Conservation (phyloP, 441 rosid genomes). For the Populus hybrid region DNA sequence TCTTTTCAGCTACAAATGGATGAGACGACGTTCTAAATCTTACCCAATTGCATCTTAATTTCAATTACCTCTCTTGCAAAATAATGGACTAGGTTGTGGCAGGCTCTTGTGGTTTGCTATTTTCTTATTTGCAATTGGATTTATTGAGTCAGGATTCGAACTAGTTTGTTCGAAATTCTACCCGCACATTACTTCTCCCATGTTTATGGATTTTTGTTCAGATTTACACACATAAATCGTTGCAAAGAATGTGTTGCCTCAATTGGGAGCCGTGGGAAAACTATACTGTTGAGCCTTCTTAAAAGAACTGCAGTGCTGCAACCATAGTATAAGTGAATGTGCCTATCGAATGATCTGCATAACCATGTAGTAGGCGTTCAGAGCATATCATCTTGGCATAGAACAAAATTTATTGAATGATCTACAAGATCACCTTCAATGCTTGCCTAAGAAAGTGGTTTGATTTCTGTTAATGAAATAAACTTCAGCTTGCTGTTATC, state of each 20-base stretch:
- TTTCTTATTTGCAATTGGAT: no score
- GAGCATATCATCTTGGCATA: not conserved
- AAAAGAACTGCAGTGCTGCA: not conserved
- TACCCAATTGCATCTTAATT: not conserved
- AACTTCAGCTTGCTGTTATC: not conserved
- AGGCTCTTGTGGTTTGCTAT: no score
- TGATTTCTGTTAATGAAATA: not conserved
- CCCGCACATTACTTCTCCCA: not conserved
- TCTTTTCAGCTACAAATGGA: not conserved
- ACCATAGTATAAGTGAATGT: not conserved
- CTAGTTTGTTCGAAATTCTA: not conserved
- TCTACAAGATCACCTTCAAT: no score
- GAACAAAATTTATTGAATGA: no score
- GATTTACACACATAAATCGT: no score
- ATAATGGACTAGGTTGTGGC: no score
- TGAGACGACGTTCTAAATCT: not conserved
- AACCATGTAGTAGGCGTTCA: not conserved
- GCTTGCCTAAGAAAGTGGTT: not conserved
- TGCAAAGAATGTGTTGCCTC: no score
- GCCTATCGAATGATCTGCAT: not conserved
- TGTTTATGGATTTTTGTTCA: not conserved
- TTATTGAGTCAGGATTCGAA: not conserved
- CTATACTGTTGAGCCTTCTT: not conserved
- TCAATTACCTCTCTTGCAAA: no score
- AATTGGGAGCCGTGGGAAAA: no score